Percentiles rank a stretch among this genome's conserved stretches.
phyloP scores from a whole-genome alignment of 2,329 filamentous ascomycete species.

The Alternaria sp. region DNA sequence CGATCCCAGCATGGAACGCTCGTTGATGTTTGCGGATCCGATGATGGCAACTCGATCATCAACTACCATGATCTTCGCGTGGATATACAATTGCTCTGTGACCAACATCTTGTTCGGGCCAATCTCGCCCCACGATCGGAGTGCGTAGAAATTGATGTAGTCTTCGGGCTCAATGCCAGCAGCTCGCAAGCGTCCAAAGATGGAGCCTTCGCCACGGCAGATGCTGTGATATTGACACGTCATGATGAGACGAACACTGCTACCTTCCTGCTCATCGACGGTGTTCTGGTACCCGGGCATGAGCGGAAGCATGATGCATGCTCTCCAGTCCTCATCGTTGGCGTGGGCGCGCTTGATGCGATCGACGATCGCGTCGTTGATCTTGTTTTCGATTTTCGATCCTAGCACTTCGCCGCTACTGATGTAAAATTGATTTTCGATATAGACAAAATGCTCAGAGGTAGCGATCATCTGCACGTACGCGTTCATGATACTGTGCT shows the following conservation, averaged over 20 bases:
- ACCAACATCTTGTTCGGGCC: slow-evolving; percentile 81
- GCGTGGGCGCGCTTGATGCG: slow-evolving; percentile 85
- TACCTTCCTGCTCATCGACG: slow-evolving; percentile 91
- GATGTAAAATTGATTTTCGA: slow-evolving; percentile 99
- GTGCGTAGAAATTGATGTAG: slow-evolving; percentile 93
- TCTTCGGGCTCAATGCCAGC: slow-evolving; percentile 89
- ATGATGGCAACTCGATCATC: slow-evolving; percentile 94
- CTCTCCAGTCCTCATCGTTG: slow-evolving; percentile 89
- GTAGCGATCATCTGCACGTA: slow-evolving; percentile 95
- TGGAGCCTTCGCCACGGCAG: slow-evolving; percentile 88
- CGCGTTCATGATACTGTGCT: slow-evolving; percentile 94
- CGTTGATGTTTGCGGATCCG: slow-evolving; percentile 98
- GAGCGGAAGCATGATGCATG: slow-evolving; percentile 87
- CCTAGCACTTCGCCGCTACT: slow-evolving; percentile 89
- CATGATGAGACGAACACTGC: slow-evolving; percentile 93
- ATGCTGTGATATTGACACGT: slow-evolving; percentile 97
- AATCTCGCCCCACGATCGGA: slow-evolving; percentile 92
- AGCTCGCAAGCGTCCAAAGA: slow-evolving; percentile 84
- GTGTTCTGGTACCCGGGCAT: slow-evolving; percentile 99
- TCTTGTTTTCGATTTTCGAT: slow-evolving; percentile 87
- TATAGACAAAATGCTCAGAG: slow-evolving; percentile 97
- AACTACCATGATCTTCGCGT: slow-evolving; percentile 95
- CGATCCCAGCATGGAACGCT: slow-evolving; percentile 90
- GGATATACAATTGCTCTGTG: slow-evolving; percentile 97
- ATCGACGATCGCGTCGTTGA: slow-evolving; percentile 92